Evolutionary conservation across 169 alveolate genomes (phyloP), one percentile per base, ranked within the genome.

Genomic region (Eimeria sp.): DNA sequence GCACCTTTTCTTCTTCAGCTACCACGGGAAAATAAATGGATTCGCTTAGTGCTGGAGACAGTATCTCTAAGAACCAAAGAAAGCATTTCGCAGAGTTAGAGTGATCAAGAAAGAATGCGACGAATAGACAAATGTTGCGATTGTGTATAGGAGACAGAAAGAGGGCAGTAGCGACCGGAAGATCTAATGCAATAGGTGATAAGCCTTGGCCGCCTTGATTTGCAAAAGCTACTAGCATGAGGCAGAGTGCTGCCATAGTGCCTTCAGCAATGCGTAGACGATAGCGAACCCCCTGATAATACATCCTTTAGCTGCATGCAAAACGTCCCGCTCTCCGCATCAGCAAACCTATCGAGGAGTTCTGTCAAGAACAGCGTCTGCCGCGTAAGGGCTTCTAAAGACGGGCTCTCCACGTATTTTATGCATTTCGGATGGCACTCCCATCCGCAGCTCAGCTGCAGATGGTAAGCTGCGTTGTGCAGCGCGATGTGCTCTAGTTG

Each of bases 391-490:
- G 91, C 65, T 45, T 92, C 95, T 45, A 92, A 73, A 40, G 86
- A 65, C 34, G 95, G 95, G 22, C 63, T 65, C 58, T 92, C 95
- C 67, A 92, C 90, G 83, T 92, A 92, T 92, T 92, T 92, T 61
- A 92, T 92, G 70, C 95, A 92, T 63, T 92, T 92, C 45, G 95
- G 95, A 47, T 78, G 95, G 73, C 88, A 45, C n/a, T 92, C 95
- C 65, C 95, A 84, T 18, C 95, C 95, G n/a, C 45, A 78, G 67
- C 70, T 83, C 72, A 51, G 27, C 51, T 76, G 95, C 34, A 92
- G 95, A 54, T 92, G 83, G 82, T 75, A 73, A 40, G 95, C 86
- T 20, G 95, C 95, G 70, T 92, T 92, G 73, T 76, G 95, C 45
- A 92, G 73, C 18, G 95, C 95, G 67, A 92, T 61, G 84, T 92